A percentile compares a stretch with the other conserved stretches of the same genome.
These are phyloP conservation scores for Vanilla planifolia DNA, from an alignment of 106 monocot genomes.

Conservation along the genomic window DNA sequence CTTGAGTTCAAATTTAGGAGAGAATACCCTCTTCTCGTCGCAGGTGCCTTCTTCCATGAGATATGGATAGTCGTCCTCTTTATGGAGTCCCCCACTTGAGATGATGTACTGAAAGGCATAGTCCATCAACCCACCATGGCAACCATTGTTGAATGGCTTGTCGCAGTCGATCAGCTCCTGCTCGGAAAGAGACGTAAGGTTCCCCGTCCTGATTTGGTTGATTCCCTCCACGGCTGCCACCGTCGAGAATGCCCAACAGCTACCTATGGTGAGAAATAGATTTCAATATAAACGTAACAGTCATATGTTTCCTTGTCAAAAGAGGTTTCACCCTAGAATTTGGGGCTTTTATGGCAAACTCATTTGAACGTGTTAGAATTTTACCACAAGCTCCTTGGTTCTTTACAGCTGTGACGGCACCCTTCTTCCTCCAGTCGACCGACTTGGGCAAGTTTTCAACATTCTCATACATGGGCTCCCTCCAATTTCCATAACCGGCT, in stretches of 20 bases:
- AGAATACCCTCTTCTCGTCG: slow-evolving; percentile 25
- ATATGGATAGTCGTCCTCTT: slow-evolving; percentile 47
- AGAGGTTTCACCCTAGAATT: too few relatives aligned
- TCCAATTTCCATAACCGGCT: not conserved
- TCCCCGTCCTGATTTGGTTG: slow-evolving; percentile 45
- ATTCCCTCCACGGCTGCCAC: slow-evolving; percentile 46
- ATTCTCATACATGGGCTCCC: slow-evolving; percentile 22
- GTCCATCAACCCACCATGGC: slow-evolving; percentile 56
- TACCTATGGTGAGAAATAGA: slow-evolving; percentile 20
- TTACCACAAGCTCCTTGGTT: slow-evolving; percentile 55
- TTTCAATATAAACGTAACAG: too few relatives aligned
- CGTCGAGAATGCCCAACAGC: slow-evolving; percentile 60
- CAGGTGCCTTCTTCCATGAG: slow-evolving; percentile 51
- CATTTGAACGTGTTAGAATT: not conserved
- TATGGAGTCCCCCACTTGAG: slow-evolving; percentile 31
- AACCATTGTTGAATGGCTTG: slow-evolving; percentile 32
- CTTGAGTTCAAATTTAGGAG: too few relatives aligned
- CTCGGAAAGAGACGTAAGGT: slow-evolving; percentile 41
- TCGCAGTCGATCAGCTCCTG: slow-evolving; percentile 61
- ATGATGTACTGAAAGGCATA: slow-evolving; percentile 39
- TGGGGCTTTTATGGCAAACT: too few relatives aligned
- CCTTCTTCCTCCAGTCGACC: slow-evolving; percentile 53
- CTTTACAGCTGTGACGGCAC: slow-evolving; percentile 41
- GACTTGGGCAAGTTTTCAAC: slow-evolving; percentile 30
- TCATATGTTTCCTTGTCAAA: too few relatives aligned